Evolutionary conservation across 345 rosid species (phyloP).

Genomic region (Linum lewisii): DNA sequence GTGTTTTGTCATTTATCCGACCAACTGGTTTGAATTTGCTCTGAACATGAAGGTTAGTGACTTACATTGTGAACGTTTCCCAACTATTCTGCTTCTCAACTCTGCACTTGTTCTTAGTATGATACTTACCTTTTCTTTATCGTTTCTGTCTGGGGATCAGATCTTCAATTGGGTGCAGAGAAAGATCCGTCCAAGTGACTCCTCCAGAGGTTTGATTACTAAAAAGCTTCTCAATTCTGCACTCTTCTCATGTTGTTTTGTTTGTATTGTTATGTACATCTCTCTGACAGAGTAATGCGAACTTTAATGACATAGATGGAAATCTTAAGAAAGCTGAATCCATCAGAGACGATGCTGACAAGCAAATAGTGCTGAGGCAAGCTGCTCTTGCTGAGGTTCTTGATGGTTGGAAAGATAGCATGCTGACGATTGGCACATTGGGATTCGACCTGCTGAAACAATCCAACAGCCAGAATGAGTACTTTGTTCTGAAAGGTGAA

Average conservation of each 20-base stretch:
- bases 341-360: slow-evolving; percentile 42
- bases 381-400: slow-evolving; percentile 55
- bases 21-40: slow-evolving; percentile 14
- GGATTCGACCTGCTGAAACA: slow-evolving; percentile 59
- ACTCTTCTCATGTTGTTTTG: not conserved
- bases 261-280: not conserved
- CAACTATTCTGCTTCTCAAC: not conserved
- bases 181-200: slow-evolving; percentile 43
- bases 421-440: slow-evolving; percentile 81
- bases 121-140: not conserved
- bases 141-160: slow-evolving; percentile 24
- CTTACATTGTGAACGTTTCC: not conserved
- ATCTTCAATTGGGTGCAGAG: slow-evolving; percentile 89
- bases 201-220: slow-evolving; percentile 49
- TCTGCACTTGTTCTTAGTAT: too few species aligned
- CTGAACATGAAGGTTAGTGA: slow-evolving; percentile 43
- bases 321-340: slow-evolving; percentile 43
- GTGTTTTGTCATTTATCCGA: slow-evolving; percentile 10
- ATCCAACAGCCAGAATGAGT: too few species aligned
- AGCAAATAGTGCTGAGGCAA: slow-evolving; percentile 55
- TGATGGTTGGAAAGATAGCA: slow-evolving; percentile 72
- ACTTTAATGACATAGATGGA: slow-evolving; percentile 28
- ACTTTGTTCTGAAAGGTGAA: slow-evolving; percentile 19
- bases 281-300: not conserved
- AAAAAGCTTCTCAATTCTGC: not conserved